These are phyloP conservation scores for Ophiostoma australiae DNA, from an alignment of 2,329 filamentous ascomycete species.

Conservation along the genomic window DNA sequence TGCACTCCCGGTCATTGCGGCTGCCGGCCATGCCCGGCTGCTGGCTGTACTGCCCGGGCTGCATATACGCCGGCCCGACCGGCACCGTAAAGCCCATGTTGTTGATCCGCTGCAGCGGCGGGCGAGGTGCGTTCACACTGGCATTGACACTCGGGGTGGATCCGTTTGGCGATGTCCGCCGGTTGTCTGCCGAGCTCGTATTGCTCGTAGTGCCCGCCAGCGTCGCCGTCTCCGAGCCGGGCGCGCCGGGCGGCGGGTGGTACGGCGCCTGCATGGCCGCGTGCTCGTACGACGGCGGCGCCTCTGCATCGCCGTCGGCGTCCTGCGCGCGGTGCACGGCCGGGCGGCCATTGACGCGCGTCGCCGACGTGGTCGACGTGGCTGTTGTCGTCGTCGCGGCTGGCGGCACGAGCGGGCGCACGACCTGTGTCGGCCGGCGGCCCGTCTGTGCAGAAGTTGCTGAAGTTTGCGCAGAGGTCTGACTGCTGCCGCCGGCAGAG, in stretches of 20 bases:
- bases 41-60: neutral
- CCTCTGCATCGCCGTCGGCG: conserved; percentile 41
- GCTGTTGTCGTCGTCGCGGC: conserved; percentile 20
- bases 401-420: conserved; percentile 47
- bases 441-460: neutral
- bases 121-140: neutral
- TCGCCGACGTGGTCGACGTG: neutral
- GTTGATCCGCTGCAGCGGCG: neutral
- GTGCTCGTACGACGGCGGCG: conserved; percentile 56
- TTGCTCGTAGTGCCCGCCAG: neutral
- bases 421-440: conserved; percentile 29
- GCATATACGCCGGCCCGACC: neutral
- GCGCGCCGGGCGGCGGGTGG: conserved; percentile 45
- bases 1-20: neutral
- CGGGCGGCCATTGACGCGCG: conserved; percentile 16
- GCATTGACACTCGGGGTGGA: neutral
- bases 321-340: conserved; percentile 37
- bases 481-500: conserved; percentile 32
- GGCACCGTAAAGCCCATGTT: conserved; percentile 1
- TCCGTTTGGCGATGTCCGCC: neutral
- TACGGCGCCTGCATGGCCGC: conserved; percentile 50
- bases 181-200: neutral
- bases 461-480: neutral
- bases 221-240: conserved; percentile 20
- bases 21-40: neutral